Evolutionary conservation across 805 yeast genomes (phyloP), one percentile per base, ranked within the genome.

Genomic region (Yamadazyma nakazawae): DNA sequence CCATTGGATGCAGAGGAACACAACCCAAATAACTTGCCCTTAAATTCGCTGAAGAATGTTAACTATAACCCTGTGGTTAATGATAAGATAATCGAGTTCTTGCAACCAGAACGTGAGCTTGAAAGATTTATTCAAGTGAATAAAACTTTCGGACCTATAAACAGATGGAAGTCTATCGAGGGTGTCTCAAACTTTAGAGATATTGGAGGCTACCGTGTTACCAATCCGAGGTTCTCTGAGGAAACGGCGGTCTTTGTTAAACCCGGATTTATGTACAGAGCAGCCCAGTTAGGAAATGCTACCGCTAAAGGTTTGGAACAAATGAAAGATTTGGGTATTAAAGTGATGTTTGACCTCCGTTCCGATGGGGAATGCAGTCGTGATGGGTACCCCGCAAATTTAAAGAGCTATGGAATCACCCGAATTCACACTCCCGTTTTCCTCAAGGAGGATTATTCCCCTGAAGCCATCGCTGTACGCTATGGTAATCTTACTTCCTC

Each of bases 171-270:
- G 52, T 43, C 62, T 0, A 74, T 87, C 17, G 86, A 84, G 6
- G 91, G 90, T 0, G 77, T 87, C 17, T 63, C 76, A 35, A 88
- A 88, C 56, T 84, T 87, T 56, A 72, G 96, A 52, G 96, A 89
- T 57, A 59, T 84, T 47, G 96, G 96, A 1, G 96, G 95, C 12
- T 88, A 85, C 79, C 66, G 62, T 44, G 64, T 80, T 0, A 51
- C 52, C 8, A 43, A 45, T 21, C 74, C 76, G 5, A 54, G 62
- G 12, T 66, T 57, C 42, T 45, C 44, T 10, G 34, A 57, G 26
- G 30, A 40, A 3, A 63, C 50, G 12, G 45, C 61, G 25, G 58
- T 54, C 47, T 76, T 58, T 54, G 85, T 84, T 4, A 76, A 72
- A 52, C 73, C 82, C 2, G 79, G 82, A 10, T 42, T 75, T 6